Base-by-base conservation (phyloP, 108 stramenopile species). In the Skeletonema potamos region DNA sequence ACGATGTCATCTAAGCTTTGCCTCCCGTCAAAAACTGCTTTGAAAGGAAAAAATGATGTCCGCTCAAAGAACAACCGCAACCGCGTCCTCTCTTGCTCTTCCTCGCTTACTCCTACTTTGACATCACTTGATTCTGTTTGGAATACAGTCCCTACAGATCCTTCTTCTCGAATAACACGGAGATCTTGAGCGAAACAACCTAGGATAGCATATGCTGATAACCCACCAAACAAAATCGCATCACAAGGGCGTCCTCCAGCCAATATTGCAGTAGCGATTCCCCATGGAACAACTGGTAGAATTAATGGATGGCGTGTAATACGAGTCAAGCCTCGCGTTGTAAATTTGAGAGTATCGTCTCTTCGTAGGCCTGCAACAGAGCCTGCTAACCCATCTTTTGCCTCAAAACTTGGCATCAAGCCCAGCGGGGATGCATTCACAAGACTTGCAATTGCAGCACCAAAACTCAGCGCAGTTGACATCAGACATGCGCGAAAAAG, bases 231-330 rank as follows among this genome's bases (percentile, higher is more conserved):
- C 11, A 86, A 64, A 33, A 82, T 48, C 33, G 48, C 78, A 55
- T 86, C 83, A 28, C 73, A 58, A 12, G 36, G 17, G 8, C 59
- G 37, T 30, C 83, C 83, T 32, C 85, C 85, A 12, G 71, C 63
- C 24, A 82, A 18, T 24, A 73, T 44, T 2, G 83, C 65, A 26
- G 76, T 86, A 10, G 83, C 64, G 4, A 82, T 33, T 8, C 83
- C 83, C 86, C 86, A 86, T 18, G 86, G 86, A 32, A 79, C 81
- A 9, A 86, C 86, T 17, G 83, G 86, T n/a, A 86, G 48, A 24
- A 86, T 86, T 27, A 86, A 43, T 33, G 86, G 86, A 65, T 86
- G 86, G 6, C 86, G 61, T 22, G 86, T 84, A 4, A 86, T 79
- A 1, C 86, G 73, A 41, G 85, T 86, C 26, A 86, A 54, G 30